phyloP scores from a whole-genome alignment of 179 eudicot species.

The Heliamphora pulchella region DNA sequence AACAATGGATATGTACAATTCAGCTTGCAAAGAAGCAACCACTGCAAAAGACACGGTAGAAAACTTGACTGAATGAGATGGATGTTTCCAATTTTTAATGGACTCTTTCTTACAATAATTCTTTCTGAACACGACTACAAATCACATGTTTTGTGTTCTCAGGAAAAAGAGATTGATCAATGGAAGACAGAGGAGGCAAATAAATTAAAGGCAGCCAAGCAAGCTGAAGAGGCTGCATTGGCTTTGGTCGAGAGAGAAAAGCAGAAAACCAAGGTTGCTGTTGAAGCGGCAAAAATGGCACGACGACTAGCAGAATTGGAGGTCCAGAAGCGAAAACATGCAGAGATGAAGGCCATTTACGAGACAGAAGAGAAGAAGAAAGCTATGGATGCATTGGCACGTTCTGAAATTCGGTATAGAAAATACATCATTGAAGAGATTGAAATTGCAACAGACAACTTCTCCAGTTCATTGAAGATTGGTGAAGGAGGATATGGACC shows the following conservation, averaged over 20 bases:
- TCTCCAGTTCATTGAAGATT: constrained; percentile 47
- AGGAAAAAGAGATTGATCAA: constrained; percentile 41
- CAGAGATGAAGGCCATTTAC: constrained; percentile 33
- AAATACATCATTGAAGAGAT: constrained; percentile 58
- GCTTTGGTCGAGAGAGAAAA: constrained; percentile 53
- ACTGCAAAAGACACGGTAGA: constrained; percentile 46
- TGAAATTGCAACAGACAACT: constrained; percentile 53
- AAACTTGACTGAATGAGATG: not conserved
- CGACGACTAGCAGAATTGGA: constrained; percentile 50
- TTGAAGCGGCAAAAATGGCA: constrained; percentile 49
- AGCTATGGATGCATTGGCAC: constrained; percentile 24
- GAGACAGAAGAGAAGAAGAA: constrained; percentile 34
- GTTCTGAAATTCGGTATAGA: constrained; percentile 27
- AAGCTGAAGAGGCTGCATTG: constrained; percentile 35
- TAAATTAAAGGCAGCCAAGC: constrained; percentile 30
- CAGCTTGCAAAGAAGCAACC: constrained; percentile 41
- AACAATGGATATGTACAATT: constrained; percentile 46
- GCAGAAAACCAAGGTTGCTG: constrained; percentile 43
- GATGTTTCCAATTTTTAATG: not conserved
- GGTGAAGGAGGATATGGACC: constrained; percentile 97
- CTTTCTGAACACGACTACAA: not conserved
- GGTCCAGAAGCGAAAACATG: constrained; percentile 32
- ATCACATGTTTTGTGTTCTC: constrained; percentile 5
- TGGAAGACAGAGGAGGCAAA: constrained; percentile 34
- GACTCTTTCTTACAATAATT: not conserved